Base-by-base conservation (phyloP, 2,329 filamentous ascomycete species). In the Fusarium xyrophilum region DNA sequence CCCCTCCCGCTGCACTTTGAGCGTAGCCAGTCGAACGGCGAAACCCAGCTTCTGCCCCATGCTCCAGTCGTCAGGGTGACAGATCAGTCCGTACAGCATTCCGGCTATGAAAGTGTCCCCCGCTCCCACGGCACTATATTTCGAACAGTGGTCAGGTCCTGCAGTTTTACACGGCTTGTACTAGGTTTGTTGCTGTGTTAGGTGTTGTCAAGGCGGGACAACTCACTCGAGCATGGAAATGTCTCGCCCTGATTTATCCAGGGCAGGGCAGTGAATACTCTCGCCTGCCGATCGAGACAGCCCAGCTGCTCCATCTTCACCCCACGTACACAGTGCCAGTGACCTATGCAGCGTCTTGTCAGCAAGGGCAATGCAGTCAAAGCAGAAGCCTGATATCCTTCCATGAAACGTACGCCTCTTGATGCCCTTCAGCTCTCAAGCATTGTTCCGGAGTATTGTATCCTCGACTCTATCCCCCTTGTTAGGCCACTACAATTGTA, bases 71-170 rank as follows among this genome's bases (percentile, higher is more conserved):
- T 77, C 72, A 43, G 73, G 69, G 66, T 83, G 83, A 73, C 82
- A 85, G 59, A 85, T 78, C 64, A 91, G 76, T 36, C 82, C 84
- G 77, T 89, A 92, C 50, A 93, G 79, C 77, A 91, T 87, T 62
- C 89, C 90, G 35, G 90, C 91, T 67, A 91, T 86, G 73, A 93
- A 93, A 0, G 91, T 92, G 74, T 93, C 91, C 69, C 91, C 91
- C 43, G 91, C 91, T 56, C 91, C 91, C 64, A 93, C 85, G 9
- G 89, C 84, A 75, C 90, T 92, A 75, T 75, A 71, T 58, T 47
- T 63, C 72, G 61, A 57, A 60, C 61, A 64, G 53, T 55, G 58
- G 64, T 74, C 62, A 74, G 69, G 58, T 69, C 46, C 67, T 62
- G 52, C 56, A 62, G 55, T 60, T 65, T 56, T 63, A 69, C 56